phyloP scores from a whole-genome alignment of 768 basidiomycete genomes.

The Termitomyces sp. region DNA sequence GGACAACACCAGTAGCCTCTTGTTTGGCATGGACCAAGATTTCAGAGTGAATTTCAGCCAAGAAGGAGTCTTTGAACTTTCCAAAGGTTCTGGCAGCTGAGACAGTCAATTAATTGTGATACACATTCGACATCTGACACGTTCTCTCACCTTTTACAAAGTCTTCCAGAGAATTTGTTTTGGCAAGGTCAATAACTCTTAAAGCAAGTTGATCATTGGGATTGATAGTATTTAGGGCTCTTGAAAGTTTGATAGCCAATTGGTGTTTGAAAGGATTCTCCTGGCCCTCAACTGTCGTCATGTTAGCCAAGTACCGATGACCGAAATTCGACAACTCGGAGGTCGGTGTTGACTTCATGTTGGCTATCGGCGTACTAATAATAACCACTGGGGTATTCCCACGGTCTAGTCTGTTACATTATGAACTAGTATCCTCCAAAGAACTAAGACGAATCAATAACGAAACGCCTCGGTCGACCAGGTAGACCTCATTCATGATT shows the following conservation, averaged over 20 bases:
- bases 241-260: conserved; percentile 74
- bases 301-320: background rate
- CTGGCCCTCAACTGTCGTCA: background rate
- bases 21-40: conserved; percentile 70
- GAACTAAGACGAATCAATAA: no score
- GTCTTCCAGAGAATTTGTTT: conserved; percentile 55
- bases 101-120: background rate
- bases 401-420: no score
- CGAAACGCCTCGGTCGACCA: no score
- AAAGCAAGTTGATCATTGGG: conserved; percentile 82
- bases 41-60: conserved; percentile 76
- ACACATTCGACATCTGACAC: background rate
- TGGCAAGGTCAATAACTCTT: conserved; percentile 78
- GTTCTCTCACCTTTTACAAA: conserved; percentile 62
- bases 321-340: background rate
- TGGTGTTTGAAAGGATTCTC: conserved; percentile 57
- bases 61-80: conserved; percentile 77
- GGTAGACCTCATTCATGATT: no score
- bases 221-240: conserved; percentile 75
- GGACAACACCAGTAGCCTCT: conserved; percentile 49
- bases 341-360: no score
- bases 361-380: no score
- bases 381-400: no score
- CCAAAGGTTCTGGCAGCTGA: conserved; percentile 79
- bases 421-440: no score